Percentiles rank a stretch among this genome's conserved stretches.
These are phyloP conservation scores for Castanea mollissima DNA, from an alignment of 306 rosid species.

Conservation along the genomic window DNA sequence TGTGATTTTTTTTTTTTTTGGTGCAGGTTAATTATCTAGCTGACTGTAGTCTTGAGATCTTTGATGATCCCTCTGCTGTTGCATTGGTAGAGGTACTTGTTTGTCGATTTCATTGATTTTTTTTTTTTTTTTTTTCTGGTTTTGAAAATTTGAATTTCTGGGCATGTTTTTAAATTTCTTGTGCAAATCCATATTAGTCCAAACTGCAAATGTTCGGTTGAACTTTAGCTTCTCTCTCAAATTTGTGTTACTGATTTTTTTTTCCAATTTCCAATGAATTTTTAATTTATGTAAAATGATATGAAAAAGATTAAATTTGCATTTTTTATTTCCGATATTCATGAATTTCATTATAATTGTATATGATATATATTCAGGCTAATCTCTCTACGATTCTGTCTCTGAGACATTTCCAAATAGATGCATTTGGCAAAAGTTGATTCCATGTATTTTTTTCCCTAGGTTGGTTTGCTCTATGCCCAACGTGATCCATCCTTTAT, in stretches of 20 bases:
- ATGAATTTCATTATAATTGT: background rate
- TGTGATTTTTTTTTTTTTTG: conserved; percentile 17
- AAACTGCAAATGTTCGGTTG: conserved; percentile 2
- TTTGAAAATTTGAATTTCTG: background rate
- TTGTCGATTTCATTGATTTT: conserved; percentile 10
- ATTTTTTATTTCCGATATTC: background rate
- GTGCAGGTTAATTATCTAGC: conserved; percentile 77
- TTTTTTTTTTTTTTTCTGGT: background rate
- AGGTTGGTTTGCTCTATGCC: conserved; percentile 90
- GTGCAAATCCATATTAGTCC: background rate
- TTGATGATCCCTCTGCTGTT: conserved; percentile 77
- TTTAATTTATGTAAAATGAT: conserved; percentile 4
- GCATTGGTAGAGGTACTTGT: conserved; percentile 68
- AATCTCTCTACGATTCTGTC: background rate
- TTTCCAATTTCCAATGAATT: background rate
- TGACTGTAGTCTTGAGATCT: conserved; percentile 91
- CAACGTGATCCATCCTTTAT: conserved; percentile 87
- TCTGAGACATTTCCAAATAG: background rate
- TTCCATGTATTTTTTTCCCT: conserved; percentile 1
- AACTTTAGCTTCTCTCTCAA: background rate
- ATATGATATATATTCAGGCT: background rate
- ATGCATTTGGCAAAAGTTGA: background rate
- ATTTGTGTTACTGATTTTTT: background rate
- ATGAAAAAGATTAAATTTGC: background rate
- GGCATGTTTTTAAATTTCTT: background rate